Conservation (phyloP, 1,284 basidiomycete genomes). For the Rhodotorula sp. region DNA sequence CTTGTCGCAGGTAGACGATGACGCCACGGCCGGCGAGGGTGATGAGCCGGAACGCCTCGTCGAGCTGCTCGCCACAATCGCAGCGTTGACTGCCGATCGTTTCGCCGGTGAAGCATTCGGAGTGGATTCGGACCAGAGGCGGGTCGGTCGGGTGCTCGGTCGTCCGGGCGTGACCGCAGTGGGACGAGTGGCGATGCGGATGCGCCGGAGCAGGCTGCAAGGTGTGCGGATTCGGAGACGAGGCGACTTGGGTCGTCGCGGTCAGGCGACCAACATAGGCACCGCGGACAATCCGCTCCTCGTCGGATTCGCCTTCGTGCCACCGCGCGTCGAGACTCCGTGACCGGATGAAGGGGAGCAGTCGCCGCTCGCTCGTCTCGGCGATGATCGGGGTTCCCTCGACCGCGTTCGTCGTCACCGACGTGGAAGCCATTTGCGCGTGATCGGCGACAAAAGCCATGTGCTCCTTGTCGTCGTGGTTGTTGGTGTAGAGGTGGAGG, state of each 20-base stretch:
- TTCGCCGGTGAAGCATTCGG: slow-evolving; percentile 98
- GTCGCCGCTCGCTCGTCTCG: slow-evolving; percentile 21
- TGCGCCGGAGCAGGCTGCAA: slow-evolving; percentile 3
- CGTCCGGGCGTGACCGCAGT: slow-evolving; percentile 1
- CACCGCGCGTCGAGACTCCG: slow-evolving; percentile 79
- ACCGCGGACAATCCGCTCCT: slow-evolving; percentile 88
- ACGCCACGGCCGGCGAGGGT: slow-evolving; percentile 81
- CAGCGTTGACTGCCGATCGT: slow-evolving; percentile 98
- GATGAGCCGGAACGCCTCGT: slow-evolving; percentile 92
- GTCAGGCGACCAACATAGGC: slow-evolving; percentile 86
- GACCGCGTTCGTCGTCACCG: slow-evolving; percentile 48
- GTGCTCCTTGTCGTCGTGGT: slow-evolving; percentile 90
- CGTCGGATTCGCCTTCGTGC: slow-evolving; percentile 81
- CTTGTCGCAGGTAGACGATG: slow-evolving; percentile 94
- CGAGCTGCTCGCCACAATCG: slow-evolving; percentile 97
- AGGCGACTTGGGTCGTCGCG: slow-evolving; percentile 59
- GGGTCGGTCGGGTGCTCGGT: slow-evolving; percentile 47
- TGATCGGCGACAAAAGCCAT: slow-evolving; percentile 95
- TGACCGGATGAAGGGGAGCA: slow-evolving; percentile 68
- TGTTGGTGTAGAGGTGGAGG: slow-evolving; percentile 86
- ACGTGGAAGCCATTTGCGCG: slow-evolving; percentile 59
- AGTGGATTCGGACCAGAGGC: slow-evolving; percentile 92
- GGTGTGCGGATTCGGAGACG: slow-evolving; percentile 50
- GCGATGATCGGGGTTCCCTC: slow-evolving; percentile 49
- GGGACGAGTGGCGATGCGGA: not conserved